A percentile compares a stretch with the other conserved stretches of the same genome.
Evolutionary conservation across 2,329 filamentous ascomycete genomes (phyloP).

Genomic region (Gaeumannomyces sp.): DNA sequence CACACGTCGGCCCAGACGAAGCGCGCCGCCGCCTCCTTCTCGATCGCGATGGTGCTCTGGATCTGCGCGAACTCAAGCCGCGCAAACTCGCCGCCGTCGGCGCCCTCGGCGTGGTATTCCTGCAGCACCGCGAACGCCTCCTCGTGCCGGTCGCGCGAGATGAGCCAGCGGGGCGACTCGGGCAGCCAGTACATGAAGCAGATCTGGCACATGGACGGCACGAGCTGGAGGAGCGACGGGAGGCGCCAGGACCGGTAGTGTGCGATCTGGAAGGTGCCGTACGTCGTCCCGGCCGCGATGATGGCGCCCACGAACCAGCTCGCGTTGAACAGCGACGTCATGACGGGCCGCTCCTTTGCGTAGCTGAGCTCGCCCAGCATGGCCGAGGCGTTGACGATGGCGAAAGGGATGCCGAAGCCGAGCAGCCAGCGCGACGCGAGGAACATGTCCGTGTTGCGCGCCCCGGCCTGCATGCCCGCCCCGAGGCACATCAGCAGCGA

Average conservation of each 20-base stretch:
- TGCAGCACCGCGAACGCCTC: slow-evolving; percentile 49
- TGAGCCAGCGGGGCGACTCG: slow-evolving; percentile 44
- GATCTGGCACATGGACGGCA: slow-evolving; percentile 11
- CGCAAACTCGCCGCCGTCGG: slow-evolving; percentile 44
- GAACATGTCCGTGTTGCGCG: slow-evolving; percentile 26
- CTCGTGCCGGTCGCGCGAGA: slow-evolving; percentile 44
- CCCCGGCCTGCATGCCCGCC: slow-evolving; percentile 28
- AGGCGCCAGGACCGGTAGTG: slow-evolving; percentile 16
- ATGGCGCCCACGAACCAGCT: slow-evolving; percentile 30
- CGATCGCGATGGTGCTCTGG: slow-evolving; percentile 41
- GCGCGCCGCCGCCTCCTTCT: slow-evolving; percentile 36
- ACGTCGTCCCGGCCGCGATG: slow-evolving; percentile 37
- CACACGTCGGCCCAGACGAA: slow-evolving; percentile 34
- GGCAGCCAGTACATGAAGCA: slow-evolving; percentile 21
- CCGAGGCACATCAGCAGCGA: slow-evolving; percentile 30
- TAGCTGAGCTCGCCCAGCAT: slow-evolving; percentile 31
- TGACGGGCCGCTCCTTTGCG: slow-evolving; percentile 24
- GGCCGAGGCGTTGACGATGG: slow-evolving; percentile 25
- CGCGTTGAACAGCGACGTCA: slow-evolving; percentile 18
- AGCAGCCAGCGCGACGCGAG: slow-evolving; percentile 14
- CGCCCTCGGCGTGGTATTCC: slow-evolving; percentile 52
- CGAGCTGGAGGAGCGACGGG: slow-evolving; percentile 14
- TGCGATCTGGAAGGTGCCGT: slow-evolving; percentile 16
- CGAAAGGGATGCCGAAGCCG: slow-evolving; percentile 16
- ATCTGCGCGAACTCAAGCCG: slow-evolving; percentile 51